A percentile compares a stretch with the other conserved stretches of the same genome.
Evolutionary conservation across 1,284 basidiomycete species (phyloP).

Genomic region (Paramarasmius palmivorus): DNA sequence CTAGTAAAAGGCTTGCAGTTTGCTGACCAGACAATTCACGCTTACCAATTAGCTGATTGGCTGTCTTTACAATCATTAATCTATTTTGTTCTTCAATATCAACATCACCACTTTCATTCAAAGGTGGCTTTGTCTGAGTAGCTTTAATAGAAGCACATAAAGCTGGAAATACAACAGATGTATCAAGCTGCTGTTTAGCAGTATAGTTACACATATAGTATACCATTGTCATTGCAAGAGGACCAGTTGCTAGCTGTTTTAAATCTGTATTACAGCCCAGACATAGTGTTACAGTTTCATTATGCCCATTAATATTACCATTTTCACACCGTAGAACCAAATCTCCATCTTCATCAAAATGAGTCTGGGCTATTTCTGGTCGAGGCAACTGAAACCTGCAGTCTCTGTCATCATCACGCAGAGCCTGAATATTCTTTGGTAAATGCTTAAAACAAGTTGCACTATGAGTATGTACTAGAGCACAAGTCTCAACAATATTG

Average conservation of each 20-base stretch:
- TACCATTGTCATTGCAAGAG: conserved; percentile 11
- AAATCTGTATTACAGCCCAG: conserved; percentile 14
- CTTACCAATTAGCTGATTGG: conserved; percentile 15
- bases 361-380: neutral
- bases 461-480: conserved; percentile 14
- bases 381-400: conserved; percentile 1
- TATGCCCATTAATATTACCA: conserved; percentile 9
- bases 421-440: neutral
- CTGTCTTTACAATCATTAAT: conserved; percentile 15
- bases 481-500: conserved; percentile 13
- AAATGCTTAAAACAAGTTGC: conserved; percentile 17
- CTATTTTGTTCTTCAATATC: conserved; percentile 11
- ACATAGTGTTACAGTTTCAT: neutral
- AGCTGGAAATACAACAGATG: conserved; percentile 15
- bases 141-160: conserved; percentile 15
- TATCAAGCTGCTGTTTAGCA: conserved; percentile 9
- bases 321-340: conserved; percentile 1
- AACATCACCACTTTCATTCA: conserved; percentile 8
- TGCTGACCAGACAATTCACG: conserved; percentile 16
- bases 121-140: conserved; percentile 8
- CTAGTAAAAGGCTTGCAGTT: conserved; percentile 14
- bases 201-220: conserved; percentile 13
- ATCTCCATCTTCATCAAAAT: conserved; percentile 7
- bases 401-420: conserved; percentile 4
- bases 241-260: conserved; percentile 17